Percentiles rank a stretch among this genome's conserved stretches.
Conservation (phyloP, 1,139 yeast genomes). For the Debaryomycetaceae sp. region DNA sequence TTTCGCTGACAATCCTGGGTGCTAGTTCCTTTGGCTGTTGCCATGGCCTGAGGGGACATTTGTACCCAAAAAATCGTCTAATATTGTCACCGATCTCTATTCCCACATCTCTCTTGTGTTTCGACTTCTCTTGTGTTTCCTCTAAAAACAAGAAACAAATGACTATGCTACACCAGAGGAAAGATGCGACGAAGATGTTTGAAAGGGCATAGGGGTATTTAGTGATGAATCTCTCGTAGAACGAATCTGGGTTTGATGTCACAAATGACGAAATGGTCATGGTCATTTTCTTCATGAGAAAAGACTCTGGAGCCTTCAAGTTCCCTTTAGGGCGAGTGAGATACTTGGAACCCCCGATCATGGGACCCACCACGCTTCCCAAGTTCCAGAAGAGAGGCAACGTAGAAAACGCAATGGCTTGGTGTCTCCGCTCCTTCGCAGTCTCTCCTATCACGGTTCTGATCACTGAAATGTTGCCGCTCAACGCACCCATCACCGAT, state of each 20-base stretch:
- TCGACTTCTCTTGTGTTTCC: slow-evolving; percentile 51
- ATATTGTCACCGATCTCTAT: slow-evolving; percentile 52
- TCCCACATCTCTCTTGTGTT: slow-evolving; percentile 46
- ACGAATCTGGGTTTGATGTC: slow-evolving; percentile 4
- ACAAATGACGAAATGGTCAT: background rate
- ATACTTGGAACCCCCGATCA: slow-evolving; percentile 47
- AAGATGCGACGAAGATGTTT: slow-evolving; percentile 49
- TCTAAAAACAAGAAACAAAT: slow-evolving; percentile 53
- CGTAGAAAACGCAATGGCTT: slow-evolving; percentile 34
- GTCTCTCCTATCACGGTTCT: slow-evolving; percentile 37
- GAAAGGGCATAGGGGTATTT: slow-evolving; percentile 58
- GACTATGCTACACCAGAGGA: slow-evolving; percentile 38
- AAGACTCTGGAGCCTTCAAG: background rate
- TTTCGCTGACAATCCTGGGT: background rate
- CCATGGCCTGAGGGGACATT: slow-evolving; percentile 35
- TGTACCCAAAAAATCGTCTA: slow-evolving; percentile 28
- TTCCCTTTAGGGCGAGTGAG: slow-evolving; percentile 18
- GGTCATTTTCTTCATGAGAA: slow-evolving; percentile 6
- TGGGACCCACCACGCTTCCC: slow-evolving; percentile 51
- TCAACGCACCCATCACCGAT: slow-evolving; percentile 30
- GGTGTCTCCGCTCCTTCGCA: slow-evolving; percentile 33
- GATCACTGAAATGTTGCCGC: slow-evolving; percentile 36
- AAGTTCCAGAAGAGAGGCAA: slow-evolving; percentile 34
- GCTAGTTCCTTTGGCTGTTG: slow-evolving; percentile 1
- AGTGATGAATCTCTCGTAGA: slow-evolving; percentile 27